phyloP scores from a whole-genome alignment of 345 rosid genomes.

The Rubroshorea leprosula region DNA sequence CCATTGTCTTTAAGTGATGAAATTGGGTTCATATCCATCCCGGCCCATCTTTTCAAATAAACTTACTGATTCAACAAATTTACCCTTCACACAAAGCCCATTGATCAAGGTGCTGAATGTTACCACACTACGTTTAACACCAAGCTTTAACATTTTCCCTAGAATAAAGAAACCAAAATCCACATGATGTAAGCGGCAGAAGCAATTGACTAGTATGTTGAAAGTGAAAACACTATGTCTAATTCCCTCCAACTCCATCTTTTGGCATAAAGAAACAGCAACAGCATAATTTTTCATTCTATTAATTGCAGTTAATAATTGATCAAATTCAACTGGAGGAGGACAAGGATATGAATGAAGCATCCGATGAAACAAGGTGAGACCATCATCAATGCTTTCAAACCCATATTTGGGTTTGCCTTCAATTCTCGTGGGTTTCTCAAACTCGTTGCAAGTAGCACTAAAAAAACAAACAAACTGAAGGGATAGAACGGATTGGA shows the following conservation, averaged over 20 bases:
- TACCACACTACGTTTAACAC: neutral
- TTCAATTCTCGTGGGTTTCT: no score
- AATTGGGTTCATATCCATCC: neutral
- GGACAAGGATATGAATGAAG: neutral
- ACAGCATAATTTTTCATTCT: neutral
- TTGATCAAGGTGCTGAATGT: slow-evolving; percentile 1
- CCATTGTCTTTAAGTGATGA: neutral
- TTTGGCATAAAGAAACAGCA: neutral
- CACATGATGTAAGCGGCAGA: neutral
- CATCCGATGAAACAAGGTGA: neutral
- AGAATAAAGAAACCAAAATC: neutral
- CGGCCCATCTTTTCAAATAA: neutral
- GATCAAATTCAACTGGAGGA: neutral
- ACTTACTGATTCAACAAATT: neutral
- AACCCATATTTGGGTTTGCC: neutral
- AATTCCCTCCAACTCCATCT: neutral
- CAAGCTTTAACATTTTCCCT: slow-evolving; percentile 7
- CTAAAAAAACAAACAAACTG: no score
- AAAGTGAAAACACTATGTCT: neutral
- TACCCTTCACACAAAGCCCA: neutral
- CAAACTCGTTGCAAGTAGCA: no score
- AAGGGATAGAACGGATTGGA: no score
- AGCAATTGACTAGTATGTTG: neutral
- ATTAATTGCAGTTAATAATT: neutral
- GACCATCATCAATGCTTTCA: neutral